These are phyloP conservation scores for Pichia sp. DNA, from an alignment of 1,139 yeast species.

Conservation along the genomic window DNA sequence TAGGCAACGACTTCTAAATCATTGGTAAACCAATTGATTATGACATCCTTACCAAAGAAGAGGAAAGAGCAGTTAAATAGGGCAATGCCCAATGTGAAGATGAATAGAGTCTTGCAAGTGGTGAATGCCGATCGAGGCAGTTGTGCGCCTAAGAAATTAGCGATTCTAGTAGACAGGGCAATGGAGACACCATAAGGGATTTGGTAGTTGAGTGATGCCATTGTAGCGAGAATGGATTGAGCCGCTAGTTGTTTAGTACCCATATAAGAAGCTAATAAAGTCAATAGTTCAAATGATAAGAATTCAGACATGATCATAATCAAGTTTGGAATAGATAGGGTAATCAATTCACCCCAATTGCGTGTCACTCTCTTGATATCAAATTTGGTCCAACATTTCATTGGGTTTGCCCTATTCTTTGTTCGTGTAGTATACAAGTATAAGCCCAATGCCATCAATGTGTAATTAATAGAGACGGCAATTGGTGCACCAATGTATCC, in stretches of 20 bases:
- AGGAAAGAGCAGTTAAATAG: slow-evolving; percentile 35
- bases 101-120: slow-evolving; percentile 40
- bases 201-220: slow-evolving; percentile 41
- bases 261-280: slow-evolving; percentile 46
- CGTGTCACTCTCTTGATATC: slow-evolving; percentile 29
- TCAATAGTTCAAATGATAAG: slow-evolving; percentile 50
- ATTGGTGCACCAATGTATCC: slow-evolving; percentile 53
- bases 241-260: slow-evolving; percentile 52
- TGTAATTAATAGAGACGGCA: slow-evolving; percentile 50
- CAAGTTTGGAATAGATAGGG: slow-evolving; percentile 49
- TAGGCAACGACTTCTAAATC: slow-evolving; percentile 34
- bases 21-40: slow-evolving; percentile 26
- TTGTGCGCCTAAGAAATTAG: slow-evolving; percentile 52
- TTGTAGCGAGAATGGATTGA: slow-evolving; percentile 50
- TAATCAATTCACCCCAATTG: slow-evolving; percentile 42
- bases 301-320: slow-evolving; percentile 57
- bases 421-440: slow-evolving; percentile 37
- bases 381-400: slow-evolving; percentile 41
- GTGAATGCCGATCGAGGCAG: slow-evolving; percentile 39
- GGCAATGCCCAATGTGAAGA: slow-evolving; percentile 39
- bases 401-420: slow-evolving; percentile 26
- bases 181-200: slow-evolving; percentile 56
- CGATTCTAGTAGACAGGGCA: slow-evolving; percentile 53
- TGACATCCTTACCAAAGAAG: slow-evolving; percentile 31
- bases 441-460: slow-evolving; percentile 47